phyloP scores from a whole-genome alignment of 257 asterid genomes.

The Solanum dulcamara region DNA sequence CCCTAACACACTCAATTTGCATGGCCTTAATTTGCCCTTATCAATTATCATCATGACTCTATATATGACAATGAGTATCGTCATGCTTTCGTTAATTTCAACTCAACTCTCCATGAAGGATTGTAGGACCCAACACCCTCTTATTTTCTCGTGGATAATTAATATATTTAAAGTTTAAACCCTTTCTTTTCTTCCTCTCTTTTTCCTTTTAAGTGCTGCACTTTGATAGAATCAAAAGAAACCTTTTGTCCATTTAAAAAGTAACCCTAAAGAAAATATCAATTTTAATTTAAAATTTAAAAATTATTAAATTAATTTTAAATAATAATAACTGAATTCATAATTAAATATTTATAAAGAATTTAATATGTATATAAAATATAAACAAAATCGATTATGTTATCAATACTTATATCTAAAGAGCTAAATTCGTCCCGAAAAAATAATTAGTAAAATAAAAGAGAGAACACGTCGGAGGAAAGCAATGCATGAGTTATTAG shows the following conservation, averaged over 20 bases:
- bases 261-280: not conserved
- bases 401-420: too few species aligned
- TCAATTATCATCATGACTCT: not conserved
- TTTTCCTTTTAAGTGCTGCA: slow-evolving; percentile 38
- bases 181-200: not conserved
- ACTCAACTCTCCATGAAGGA: not conserved
- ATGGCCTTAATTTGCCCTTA: not conserved
- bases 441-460: too few species aligned
- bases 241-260: not conserved
- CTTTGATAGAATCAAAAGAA: slow-evolving; percentile 14
- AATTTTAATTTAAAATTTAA: not conserved
- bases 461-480: not conserved
- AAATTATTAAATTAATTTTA: not conserved
- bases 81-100: slow-evolving; percentile 75
- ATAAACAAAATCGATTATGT: too few species aligned
- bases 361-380: too few species aligned
- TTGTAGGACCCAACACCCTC: not conserved
- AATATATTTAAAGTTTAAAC: not conserved
- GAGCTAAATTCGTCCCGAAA: not conserved
- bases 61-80: slow-evolving; percentile 13
- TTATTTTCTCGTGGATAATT: slow-evolving; percentile 7
- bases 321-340: too few species aligned
- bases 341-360: not conserved
- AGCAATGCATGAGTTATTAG: not conserved
- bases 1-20: not conserved